Evolutionary conservation across 495 filamentous ascomycete species (phyloP).

Genomic region (Aspergillus ostianus): DNA sequence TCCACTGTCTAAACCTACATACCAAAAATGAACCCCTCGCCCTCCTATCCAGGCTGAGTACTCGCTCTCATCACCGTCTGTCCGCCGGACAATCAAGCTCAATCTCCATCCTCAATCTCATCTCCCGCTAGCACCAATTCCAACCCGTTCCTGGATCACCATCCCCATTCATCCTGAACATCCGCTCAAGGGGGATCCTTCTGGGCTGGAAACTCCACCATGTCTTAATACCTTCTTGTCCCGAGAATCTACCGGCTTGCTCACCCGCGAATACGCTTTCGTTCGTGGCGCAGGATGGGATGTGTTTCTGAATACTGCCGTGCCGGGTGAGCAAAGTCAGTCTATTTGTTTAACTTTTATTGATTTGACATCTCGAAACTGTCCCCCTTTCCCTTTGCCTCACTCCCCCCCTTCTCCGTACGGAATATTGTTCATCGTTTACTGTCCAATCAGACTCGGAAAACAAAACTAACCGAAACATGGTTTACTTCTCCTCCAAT

Average conservation of each 20-base stretch:
- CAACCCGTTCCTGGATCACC: not conserved
- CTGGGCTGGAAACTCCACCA: slow-evolving; percentile 2
- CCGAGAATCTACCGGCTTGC: slow-evolving; percentile 2
- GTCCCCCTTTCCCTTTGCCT: not conserved
- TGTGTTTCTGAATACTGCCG: slow-evolving; percentile 3
- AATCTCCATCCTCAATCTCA: too few relatives aligned
- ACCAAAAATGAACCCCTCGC: too few relatives aligned
- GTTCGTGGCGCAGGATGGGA: slow-evolving; percentile 1
- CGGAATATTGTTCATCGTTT: not conserved
- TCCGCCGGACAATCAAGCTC: too few relatives aligned
- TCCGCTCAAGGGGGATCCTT: slow-evolving; percentile 7
- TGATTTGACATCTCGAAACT: not conserved
- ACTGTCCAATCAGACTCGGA: not conserved
- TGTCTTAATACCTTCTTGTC: not conserved
- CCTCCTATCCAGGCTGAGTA: too few relatives aligned
- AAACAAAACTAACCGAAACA: not conserved
- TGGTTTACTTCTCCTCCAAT: slow-evolving; percentile 5
- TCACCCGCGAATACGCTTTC: slow-evolving; percentile 1
- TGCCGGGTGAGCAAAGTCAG: slow-evolving; percentile 8
- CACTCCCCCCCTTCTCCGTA: not conserved
- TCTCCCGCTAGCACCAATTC: not conserved
- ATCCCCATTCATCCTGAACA: slow-evolving; percentile 7
- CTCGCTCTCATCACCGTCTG: too few relatives aligned
- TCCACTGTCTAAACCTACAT: too few relatives aligned
- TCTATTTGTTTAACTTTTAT: not conserved